Conservation (phyloP, 352 stramenopile genomes). For the Blastocystis sp. region DNA sequence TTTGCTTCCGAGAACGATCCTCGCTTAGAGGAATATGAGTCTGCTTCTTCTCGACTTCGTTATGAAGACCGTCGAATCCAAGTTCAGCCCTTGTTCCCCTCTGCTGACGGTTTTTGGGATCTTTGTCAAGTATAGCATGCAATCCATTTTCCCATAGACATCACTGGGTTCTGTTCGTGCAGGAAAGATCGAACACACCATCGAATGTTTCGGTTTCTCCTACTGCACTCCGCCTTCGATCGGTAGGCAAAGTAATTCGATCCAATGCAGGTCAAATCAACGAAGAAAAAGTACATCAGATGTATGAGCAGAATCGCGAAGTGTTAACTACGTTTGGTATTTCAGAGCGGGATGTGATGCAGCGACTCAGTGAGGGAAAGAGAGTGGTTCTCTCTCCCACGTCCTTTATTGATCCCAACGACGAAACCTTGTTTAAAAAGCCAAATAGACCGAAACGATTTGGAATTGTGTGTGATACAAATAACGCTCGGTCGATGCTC, state of each 20-base stretch:
- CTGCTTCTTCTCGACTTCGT: not conserved
- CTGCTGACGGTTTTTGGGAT: constrained; percentile 57
- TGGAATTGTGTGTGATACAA: constrained; percentile 58
- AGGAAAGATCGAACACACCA: not conserved
- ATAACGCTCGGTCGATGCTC: not conserved
- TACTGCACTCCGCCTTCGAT: not conserved
- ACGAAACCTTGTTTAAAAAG: not conserved
- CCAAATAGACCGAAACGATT: not conserved
- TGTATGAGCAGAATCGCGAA: not conserved
- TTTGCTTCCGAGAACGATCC: constrained; percentile 65
- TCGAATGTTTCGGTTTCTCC: constrained; percentile 25
- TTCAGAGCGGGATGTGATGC: not conserved
- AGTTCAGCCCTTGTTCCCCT: not conserved
- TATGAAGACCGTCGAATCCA: constrained; percentile 8
- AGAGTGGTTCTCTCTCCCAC: not conserved
- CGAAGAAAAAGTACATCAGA: constrained; percentile 25
- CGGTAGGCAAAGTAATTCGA: not conserved
- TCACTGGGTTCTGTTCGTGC: not conserved
- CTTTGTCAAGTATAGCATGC: not conserved
- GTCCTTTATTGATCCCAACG: not conserved
- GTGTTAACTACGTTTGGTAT: not conserved
- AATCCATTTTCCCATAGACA: not conserved
- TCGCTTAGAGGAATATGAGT: constrained; percentile 68
- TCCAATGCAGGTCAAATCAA: not conserved
- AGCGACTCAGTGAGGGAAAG: constrained; percentile 14